These are phyloP conservation scores for Calocybe gangraenosa DNA, from an alignment of 768 basidiomycete genomes.

Conservation along the genomic window DNA sequence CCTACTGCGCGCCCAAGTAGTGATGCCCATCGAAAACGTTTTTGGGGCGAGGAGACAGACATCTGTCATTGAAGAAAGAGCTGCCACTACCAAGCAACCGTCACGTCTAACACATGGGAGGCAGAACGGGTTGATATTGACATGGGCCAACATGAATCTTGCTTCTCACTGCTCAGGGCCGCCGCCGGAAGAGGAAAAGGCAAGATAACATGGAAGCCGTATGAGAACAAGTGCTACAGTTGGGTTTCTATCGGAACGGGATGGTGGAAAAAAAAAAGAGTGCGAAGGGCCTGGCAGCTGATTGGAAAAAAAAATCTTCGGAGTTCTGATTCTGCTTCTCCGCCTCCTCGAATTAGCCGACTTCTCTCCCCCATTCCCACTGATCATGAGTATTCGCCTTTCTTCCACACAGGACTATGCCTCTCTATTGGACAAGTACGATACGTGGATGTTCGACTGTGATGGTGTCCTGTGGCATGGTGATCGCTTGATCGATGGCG, in stretches of 20 bases:
- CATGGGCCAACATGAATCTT: too few species aligned
- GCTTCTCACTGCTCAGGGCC: too few species aligned
- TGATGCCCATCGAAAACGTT: neutral
- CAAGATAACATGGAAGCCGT: too few species aligned
- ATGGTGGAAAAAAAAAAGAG: neutral
- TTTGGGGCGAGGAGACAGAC: neutral
- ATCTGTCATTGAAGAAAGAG: constrained; percentile 8
- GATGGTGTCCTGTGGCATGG: constrained; percentile 95
- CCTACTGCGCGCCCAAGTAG: constrained; percentile 3
- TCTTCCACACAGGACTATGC: constrained; percentile 42
- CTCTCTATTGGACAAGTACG: constrained; percentile 58
- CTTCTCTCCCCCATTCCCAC: neutral
- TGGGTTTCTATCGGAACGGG: neutral
- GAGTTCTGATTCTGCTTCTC: constrained; percentile 8
- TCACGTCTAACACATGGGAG: constrained; percentile 3
- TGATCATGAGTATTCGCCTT: constrained; percentile 31
- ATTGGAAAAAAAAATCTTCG: neutral
- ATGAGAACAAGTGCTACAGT: neutral
- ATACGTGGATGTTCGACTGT: constrained; percentile 96
- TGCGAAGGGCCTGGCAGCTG: too few species aligned
- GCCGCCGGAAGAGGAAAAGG: too few species aligned
- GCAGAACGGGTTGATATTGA: neutral
- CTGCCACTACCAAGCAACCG: constrained; percentile 5
- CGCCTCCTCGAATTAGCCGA: too few species aligned
- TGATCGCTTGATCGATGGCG: constrained; percentile 74